Conservation (phyloP, 208 protist genomes). For the Leishmania tropica region DNA sequence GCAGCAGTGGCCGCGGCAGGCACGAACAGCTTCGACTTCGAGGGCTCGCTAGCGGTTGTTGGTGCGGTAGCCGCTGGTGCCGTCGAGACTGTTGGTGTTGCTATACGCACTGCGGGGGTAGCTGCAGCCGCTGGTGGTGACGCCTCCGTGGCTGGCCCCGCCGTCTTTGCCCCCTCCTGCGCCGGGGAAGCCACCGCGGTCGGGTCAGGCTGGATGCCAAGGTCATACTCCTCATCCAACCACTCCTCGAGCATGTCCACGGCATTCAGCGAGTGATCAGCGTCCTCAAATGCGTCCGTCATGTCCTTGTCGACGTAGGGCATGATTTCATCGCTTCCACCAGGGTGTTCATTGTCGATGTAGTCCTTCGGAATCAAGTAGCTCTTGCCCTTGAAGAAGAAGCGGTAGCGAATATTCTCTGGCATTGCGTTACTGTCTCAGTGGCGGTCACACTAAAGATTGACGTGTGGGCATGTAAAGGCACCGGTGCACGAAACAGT, state of each 20-base stretch:
- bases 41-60: neutral
- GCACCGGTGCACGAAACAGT: neutral
- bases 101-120: neutral
- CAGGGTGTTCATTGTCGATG: constrained; percentile 44
- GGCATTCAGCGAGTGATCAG: constrained; percentile 38
- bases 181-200: neutral
- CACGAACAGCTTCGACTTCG: neutral
- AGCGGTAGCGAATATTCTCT: constrained; percentile 17
- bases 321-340: constrained; percentile 32
- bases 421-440: neutral
- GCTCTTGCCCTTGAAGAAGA: constrained; percentile 34
- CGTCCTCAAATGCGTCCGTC: constrained; percentile 41
- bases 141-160: neutral
- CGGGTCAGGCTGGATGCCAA: neutral
- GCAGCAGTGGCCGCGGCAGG: neutral
- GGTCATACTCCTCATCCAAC: constrained; percentile 27
- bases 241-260: constrained; percentile 40
- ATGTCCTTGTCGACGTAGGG: constrained; percentile 36
- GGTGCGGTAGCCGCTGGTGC: neutral
- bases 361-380: constrained; percentile 37
- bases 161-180: neutral
- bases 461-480: neutral
- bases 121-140: neutral
- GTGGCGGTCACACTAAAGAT: neutral
- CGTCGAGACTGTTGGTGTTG: neutral